These are phyloP conservation scores for Panaeolus papilionaceus DNA, from an alignment of 768 basidiomycete genomes.

Conservation along the genomic window DNA sequence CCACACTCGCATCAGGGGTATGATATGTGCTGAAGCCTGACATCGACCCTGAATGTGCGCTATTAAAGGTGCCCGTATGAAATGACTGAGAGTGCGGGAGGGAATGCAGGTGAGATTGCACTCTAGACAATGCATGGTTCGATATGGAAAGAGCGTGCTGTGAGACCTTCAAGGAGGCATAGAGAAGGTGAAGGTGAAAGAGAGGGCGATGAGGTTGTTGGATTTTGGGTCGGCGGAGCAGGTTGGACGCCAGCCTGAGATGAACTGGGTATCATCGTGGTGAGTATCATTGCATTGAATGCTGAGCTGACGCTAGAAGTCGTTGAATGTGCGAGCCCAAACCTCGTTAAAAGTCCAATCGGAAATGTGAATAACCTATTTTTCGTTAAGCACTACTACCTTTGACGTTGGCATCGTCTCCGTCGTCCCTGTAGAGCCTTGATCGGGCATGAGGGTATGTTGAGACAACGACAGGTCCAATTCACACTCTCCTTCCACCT, in stretches of 20 bases:
- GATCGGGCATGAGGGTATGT: neutral
- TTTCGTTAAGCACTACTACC: neutral
- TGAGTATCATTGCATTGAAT: neutral
- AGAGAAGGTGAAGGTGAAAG: neutral
- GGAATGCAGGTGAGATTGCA: neutral
- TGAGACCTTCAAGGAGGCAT: neutral
- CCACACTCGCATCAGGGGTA: slow-evolving; percentile 7
- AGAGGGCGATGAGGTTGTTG: neutral
- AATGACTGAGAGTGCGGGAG: neutral
- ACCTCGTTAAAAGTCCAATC: neutral
- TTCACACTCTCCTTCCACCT: neutral
- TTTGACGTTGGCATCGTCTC: neutral
- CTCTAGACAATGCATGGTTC: neutral
- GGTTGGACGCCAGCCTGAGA: too few species aligned
- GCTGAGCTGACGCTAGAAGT: too few species aligned
- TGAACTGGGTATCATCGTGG: neutral
- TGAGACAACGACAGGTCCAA: neutral
- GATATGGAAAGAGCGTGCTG: neutral
- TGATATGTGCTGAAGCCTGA: neutral
- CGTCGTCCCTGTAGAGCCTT: neutral
- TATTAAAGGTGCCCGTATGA: neutral
- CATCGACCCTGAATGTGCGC: neutral
- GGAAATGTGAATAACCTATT: neutral
- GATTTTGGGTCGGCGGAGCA: neutral
- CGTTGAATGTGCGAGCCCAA: neutral